These are phyloP conservation scores for Tolypocladium paradoxum DNA, from an alignment of 2,329 filamentous ascomycete species.

Conservation along the genomic window DNA sequence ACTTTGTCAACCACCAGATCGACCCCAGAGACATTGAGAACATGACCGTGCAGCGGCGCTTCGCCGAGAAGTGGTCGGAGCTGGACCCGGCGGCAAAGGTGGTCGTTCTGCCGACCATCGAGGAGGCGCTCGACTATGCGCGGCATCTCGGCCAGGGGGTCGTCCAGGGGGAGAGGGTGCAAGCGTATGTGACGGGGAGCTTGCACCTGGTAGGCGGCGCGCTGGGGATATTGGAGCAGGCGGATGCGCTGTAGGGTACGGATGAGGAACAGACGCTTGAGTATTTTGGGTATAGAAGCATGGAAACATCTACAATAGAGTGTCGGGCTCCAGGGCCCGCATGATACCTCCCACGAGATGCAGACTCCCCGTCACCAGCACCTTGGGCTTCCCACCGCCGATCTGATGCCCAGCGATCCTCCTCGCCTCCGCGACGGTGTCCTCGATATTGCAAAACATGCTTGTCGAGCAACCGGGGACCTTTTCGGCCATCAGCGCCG, in stretches of 20 bases:
- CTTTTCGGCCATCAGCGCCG: conserved; percentile 45
- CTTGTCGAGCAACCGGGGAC: conserved; percentile 34
- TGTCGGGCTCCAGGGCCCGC: conserved; percentile 51
- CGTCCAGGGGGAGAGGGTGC: conserved; percentile 23
- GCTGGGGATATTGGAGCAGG: conserved; percentile 36
- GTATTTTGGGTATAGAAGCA: not conserved
- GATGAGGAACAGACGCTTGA: not conserved
- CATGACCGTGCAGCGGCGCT: conserved; percentile 40
- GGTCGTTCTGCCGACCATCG: conserved; percentile 39
- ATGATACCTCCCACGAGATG: conserved; percentile 74
- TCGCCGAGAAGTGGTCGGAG: conserved; percentile 38
- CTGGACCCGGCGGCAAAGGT: conserved; percentile 37
- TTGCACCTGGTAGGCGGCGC: conserved; percentile 51
- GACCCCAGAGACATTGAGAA: conserved; percentile 39
- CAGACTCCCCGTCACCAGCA: conserved; percentile 72
- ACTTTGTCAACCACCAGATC: conserved; percentile 46
- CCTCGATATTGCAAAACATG: conserved; percentile 58
- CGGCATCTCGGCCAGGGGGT: conserved; percentile 22
- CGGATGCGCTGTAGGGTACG: conserved; percentile 27
- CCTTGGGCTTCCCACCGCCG: conserved; percentile 26
- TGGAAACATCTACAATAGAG: conserved; percentile 16
- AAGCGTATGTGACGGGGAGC: conserved; percentile 50
- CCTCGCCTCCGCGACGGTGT: conserved; percentile 52
- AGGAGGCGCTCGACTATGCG: conserved; percentile 41
- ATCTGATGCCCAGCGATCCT: conserved; percentile 13